Percentiles rank a stretch among this genome's conserved stretches.
These are phyloP conservation scores for Tripidium arundinaceum DNA, from an alignment of 202 grass and related monocot genomes.

Conservation along the genomic window DNA sequence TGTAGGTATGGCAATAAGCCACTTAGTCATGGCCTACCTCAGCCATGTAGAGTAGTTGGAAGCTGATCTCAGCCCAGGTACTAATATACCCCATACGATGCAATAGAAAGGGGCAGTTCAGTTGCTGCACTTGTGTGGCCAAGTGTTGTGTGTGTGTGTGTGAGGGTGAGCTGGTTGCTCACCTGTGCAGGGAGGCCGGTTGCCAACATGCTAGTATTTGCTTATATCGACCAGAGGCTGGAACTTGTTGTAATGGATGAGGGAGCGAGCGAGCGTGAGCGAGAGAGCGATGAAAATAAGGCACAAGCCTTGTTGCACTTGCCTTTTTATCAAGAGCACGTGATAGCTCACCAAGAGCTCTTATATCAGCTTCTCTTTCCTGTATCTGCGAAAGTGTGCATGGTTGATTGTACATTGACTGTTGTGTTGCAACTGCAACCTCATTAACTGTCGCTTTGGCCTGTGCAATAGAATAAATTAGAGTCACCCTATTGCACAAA, in stretches of 20 bases:
- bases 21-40: not conserved
- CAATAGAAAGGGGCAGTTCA: not conserved
- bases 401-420: constrained; percentile 89
- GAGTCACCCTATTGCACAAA: constrained; percentile 61
- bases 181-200: no score
- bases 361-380: constrained; percentile 98
- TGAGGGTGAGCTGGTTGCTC: not conserved
- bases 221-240: no score
- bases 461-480: constrained; percentile 72
- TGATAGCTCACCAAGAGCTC: constrained; percentile 93
- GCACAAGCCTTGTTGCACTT: constrained; percentile 23
- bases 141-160: not conserved
- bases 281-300: constrained; percentile 6
- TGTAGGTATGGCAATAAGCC: not conserved
- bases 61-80: not conserved
- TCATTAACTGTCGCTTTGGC: constrained; percentile 78
- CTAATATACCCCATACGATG: not conserved
- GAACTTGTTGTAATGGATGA: no score
- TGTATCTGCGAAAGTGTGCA: constrained; percentile 90
- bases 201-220: no score
- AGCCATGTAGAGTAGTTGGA: not conserved
- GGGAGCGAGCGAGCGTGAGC: not conserved
- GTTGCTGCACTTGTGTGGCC: not conserved
- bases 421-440: constrained; percentile 62
- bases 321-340: constrained; percentile 96